Conservation (phyloP, 2,329 filamentous ascomycete genomes). For the Fonsecaea multimorphosa region DNA sequence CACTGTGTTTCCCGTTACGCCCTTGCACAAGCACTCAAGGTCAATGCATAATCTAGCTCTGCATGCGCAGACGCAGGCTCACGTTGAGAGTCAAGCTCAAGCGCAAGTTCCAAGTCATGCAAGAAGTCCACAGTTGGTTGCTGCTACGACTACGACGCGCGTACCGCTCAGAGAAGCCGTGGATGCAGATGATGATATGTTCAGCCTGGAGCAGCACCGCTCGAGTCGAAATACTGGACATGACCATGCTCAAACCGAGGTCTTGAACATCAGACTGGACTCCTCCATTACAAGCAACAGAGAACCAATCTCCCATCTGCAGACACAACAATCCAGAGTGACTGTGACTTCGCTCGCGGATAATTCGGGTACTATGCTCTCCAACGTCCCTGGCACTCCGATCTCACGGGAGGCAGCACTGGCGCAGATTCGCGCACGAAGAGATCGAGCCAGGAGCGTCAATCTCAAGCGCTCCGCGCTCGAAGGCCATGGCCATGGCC, state of each 20-base stretch:
- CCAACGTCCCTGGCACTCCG: slow-evolving; percentile 49
- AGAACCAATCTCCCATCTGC: neutral
- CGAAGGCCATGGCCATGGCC: slow-evolving; percentile 18
- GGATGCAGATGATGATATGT: slow-evolving; percentile 30
- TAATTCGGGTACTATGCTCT: slow-evolving; percentile 33
- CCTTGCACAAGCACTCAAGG: slow-evolving; percentile 32
- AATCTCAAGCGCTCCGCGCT: slow-evolving; percentile 41
- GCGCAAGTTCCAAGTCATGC: neutral
- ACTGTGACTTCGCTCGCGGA: slow-evolving; percentile 10
- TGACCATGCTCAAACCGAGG: slow-evolving; percentile 45
- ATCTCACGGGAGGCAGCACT: slow-evolving; percentile 56
- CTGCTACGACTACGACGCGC: slow-evolving; percentile 33
- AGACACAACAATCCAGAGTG: slow-evolving; percentile 15
- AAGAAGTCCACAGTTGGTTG: slow-evolving; percentile 19
- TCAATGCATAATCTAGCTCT: slow-evolving; percentile 30
- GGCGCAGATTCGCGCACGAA: slow-evolving; percentile 56
- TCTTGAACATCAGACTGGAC: slow-evolving; percentile 37
- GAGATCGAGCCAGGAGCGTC: slow-evolving; percentile 52
- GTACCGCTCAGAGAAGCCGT: slow-evolving; percentile 35
- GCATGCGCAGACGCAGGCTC: slow-evolving; percentile 14
- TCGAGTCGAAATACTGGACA: slow-evolving; percentile 39
- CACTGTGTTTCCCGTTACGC: slow-evolving; percentile 38
- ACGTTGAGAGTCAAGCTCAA: neutral
- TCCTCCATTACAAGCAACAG: slow-evolving; percentile 4
- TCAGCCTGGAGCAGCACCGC: slow-evolving; percentile 22